These are phyloP conservation scores for Nigrospora sphaerica DNA, from an alignment of 2,329 filamentous ascomycete genomes.

Conservation along the genomic window DNA sequence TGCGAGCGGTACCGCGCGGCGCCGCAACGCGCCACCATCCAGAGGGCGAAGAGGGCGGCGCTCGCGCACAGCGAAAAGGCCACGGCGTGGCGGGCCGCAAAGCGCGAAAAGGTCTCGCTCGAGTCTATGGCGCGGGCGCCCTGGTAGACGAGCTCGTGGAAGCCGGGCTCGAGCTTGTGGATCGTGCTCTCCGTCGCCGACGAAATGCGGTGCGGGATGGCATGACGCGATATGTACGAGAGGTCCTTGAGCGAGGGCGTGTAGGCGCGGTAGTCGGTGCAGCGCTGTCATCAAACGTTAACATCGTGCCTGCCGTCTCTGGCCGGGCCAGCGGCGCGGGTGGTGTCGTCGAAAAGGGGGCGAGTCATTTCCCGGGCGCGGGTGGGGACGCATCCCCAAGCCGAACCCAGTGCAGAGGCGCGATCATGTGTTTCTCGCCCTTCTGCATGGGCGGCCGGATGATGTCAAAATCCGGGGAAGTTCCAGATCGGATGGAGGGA, in stretches of 20 bases:
- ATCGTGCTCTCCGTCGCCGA: neutral
- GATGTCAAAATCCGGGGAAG: too few relatives aligned
- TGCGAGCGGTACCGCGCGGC: neutral
- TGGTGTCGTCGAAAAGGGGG: too few relatives aligned
- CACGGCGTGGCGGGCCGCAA: neutral
- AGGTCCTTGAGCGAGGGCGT: neutral
- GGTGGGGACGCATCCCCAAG: too few relatives aligned
- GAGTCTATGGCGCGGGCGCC: neutral
- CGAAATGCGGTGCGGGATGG: neutral
- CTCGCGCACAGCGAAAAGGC: neutral
- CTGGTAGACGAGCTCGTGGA: slow-evolving; percentile 1
- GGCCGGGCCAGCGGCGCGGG: too few relatives aligned
- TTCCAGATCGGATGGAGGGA: too few relatives aligned
- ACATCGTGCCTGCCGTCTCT: neutral
- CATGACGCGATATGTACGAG: slow-evolving; percentile 2
- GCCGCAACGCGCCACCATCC: neutral
- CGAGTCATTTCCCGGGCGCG: too few relatives aligned
- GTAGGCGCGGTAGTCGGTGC: neutral
- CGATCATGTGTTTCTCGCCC: too few relatives aligned
- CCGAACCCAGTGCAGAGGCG: too few relatives aligned
- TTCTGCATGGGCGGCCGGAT: too few relatives aligned
- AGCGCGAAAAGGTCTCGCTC: neutral
- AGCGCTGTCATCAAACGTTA: neutral
- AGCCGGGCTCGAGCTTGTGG: neutral
- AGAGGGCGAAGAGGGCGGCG: neutral